These are phyloP conservation scores for Ilyonectria sp. DNA, from an alignment of 2,329 filamentous ascomycete species.

Conservation along the genomic window DNA sequence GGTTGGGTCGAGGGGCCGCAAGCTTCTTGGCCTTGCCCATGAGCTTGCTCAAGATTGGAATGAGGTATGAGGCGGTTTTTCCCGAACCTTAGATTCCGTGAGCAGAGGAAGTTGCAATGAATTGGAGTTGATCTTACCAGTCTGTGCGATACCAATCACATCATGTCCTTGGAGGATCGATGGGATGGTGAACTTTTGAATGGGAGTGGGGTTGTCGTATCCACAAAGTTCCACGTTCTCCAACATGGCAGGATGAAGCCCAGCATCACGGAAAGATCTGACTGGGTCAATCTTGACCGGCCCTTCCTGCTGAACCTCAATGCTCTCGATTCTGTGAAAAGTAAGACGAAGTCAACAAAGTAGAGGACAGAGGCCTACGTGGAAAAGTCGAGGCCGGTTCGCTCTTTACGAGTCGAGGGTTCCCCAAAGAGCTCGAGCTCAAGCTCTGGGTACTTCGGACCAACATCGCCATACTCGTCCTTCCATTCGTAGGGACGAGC, in stretches of 20 bases:
- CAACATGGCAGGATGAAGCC: conserved; percentile 87
- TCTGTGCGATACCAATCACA: conserved; percentile 91
- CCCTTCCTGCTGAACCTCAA: conserved; percentile 72
- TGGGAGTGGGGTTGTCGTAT: conserved; percentile 84
- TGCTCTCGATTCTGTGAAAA: conserved; percentile 64
- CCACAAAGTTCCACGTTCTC: conserved; percentile 82
- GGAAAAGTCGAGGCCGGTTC: conserved; percentile 74
- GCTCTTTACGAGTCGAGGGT: conserved; percentile 63
- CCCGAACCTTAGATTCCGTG: conserved; percentile 79
- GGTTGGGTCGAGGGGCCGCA: conserved; percentile 81
- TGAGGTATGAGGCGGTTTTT: conserved; percentile 93
- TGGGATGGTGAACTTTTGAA: conserved; percentile 89
- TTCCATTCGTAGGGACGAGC: conserved; percentile 86
- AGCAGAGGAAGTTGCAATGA: neutral
- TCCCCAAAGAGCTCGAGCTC: conserved; percentile 83
- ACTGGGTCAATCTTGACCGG: conserved; percentile 65
- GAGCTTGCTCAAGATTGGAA: conserved; percentile 89
- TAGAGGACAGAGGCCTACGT: conserved; percentile 63
- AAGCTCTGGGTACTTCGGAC: conserved; percentile 77
- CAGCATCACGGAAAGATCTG: conserved; percentile 79
- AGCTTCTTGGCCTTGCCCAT: conserved; percentile 97
- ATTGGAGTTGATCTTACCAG: conserved; percentile 72
- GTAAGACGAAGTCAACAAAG: conserved; percentile 42
- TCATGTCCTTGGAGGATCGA: conserved; percentile 84
- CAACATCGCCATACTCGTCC: conserved; percentile 89